Evolutionary conservation across 177 flowering plant genomes (phyloP).

Genomic region (Vitis hybrid): DNA sequence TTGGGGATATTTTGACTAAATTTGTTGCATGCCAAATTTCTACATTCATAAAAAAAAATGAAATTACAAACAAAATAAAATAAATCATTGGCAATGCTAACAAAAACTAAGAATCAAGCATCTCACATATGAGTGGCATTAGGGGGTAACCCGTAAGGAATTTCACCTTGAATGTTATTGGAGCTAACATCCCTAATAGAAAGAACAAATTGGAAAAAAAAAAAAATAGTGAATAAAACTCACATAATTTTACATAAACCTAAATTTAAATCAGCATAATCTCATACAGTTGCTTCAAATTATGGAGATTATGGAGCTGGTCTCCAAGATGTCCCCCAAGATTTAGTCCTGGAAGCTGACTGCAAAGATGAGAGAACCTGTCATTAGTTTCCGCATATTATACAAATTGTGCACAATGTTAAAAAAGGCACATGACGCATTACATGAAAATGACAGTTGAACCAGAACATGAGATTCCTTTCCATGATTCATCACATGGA

Average conservation of each 20-base stretch:
- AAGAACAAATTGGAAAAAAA: constrained; percentile 1
- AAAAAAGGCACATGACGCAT: not conserved
- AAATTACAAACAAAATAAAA: not conserved
- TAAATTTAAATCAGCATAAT: constrained; percentile 5
- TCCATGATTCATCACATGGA: constrained; percentile 78
- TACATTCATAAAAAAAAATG: constrained; percentile 27
- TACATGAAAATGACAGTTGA: constrained; percentile 70
- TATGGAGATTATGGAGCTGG: constrained; percentile 46
- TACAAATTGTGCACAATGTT: no score
- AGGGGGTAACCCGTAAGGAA: constrained; percentile 63
- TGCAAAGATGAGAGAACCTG: constrained; percentile 21
- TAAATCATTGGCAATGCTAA: not conserved
- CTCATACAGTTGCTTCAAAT: constrained; percentile 65
- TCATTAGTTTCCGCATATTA: not conserved
- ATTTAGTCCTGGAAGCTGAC: constrained; percentile 52
- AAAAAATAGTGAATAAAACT: not conserved
- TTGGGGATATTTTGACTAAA: constrained; percentile 55
- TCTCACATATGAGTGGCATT: constrained; percentile 73
- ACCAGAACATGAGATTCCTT: constrained; percentile 64
- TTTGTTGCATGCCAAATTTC: constrained; percentile 72
- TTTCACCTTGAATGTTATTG: constrained; percentile 62
- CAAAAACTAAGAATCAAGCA: not conserved
- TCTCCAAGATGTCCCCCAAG: constrained; percentile 56
- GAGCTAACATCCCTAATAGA: constrained; percentile 63
- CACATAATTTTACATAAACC: not conserved